Evolutionary conservation across 2,329 filamentous ascomycete species (phyloP), one percentile per base, ranked within the genome.

Genomic region (Fusarium sp.): DNA sequence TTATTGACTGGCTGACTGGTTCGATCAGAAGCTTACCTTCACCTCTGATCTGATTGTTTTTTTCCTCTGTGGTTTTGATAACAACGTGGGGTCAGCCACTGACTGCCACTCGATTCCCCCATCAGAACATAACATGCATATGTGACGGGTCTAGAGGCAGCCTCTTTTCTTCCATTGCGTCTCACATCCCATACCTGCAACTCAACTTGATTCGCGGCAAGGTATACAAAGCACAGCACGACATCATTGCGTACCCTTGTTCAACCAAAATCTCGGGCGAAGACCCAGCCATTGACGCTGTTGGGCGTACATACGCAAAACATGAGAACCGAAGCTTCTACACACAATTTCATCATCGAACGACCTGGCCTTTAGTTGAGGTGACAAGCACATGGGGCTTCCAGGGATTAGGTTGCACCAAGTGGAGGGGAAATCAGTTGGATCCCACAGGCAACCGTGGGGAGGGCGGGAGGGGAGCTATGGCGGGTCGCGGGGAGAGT

Each of bases 401-500:
- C 19, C 62, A 67, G 26, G 51, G 57, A 66, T 61, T 51, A n/a
- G 52, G 52, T 50, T 15, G 53, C 59, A 48, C 57, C 35, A 66
- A 68, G 59, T 64, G 61, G 59, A 64, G 56, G 45, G 57, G 49
- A 63, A 56, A 71, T 73, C 62, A 63, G 47, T 64, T 67, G 65
- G 44, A 55, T 54, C 54, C 51, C 40, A 57, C 64, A 53, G 53
- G 48, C 60, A 54, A 54, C 69, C 67, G 67, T 70, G 65, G 71
- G 71, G 61, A 26, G 26, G 26, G 8, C 26, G 26, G 26, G 26
- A 26, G 26, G 26, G 26, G 64, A 73, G 71, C 71, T 74, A 65
- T 70, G 57, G 67, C 69, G 71, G 71, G 71, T 62, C 58, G 61
- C 61, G 61, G 65, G 62, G 47, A 55, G 61, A 55, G 61, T 44